Base-by-base conservation (phyloP, 2,329 filamentous ascomycete genomes). In the Bisporella sp. region DNA sequence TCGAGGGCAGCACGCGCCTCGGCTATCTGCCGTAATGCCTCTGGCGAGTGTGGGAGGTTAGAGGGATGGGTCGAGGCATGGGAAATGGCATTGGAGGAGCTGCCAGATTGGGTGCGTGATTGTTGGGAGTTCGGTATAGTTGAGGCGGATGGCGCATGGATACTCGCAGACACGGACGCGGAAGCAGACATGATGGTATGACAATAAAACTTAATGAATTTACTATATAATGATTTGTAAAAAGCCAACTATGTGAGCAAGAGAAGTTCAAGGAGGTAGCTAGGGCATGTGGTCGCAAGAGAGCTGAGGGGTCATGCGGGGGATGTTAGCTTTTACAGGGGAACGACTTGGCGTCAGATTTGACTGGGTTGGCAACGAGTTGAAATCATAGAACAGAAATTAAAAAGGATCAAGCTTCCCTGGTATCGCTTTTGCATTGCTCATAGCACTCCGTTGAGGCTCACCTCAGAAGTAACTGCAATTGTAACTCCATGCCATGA, bases 1-100 rank as follows among this genome's bases (percentile, higher is more conserved):
- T 82, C 71, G 47, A 85, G 72, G 6, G 78, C 79, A 31, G 71
- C 66, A 55, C 81, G 79, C 39, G 81, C 80, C 62, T 82, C 75
- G 45, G 73, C 66, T 21, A 82, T 71, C 61, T 64, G 63, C n/a
- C 62, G 59, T 6, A 45, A 43, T 7, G 61, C 56, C 49, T 62
- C 58, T 4, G 61, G 61, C 9, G 60, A 62, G 33, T 54, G 59
- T 1, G 56, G 42, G 31, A 48, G 41, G 40, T 30, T 53, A 6
- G 42, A 45, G 46, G 33, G 55, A 49, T 43, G 52, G 9, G 45
- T 52, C 5, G 49, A 51, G 21, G 21, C 21, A 21, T 21, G 21
- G 31, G 47, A 13, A 5, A 45, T 31, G 12, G 39, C 29, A n/a
- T 52, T 48, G 11, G 50, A 42, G 42, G 45, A 35, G 5, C 49